phyloP scores from a whole-genome alignment of 257 asterid species.

The Nicotiana attenuata region DNA sequence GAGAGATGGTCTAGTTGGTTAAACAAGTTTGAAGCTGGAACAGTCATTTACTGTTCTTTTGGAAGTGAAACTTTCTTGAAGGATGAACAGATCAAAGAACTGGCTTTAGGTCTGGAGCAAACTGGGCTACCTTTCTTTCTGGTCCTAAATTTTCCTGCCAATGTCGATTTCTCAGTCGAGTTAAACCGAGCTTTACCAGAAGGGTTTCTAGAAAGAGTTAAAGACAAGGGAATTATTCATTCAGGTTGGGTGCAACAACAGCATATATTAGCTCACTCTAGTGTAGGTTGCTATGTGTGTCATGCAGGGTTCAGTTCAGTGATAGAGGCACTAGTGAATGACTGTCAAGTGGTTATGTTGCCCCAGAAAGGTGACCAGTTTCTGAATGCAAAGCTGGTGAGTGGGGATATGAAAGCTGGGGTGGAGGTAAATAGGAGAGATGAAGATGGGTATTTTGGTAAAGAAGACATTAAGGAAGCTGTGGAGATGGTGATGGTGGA shows the following conservation, averaged over 20 bases:
- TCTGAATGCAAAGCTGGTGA: conserved; percentile 36
- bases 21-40: conserved; percentile 18
- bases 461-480: conserved; percentile 32
- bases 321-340: conserved; percentile 43
- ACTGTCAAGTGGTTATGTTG: conserved; percentile 46
- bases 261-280: conserved; percentile 38
- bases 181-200: conserved; percentile 34
- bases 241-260: conserved; percentile 63
- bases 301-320: conserved; percentile 59
- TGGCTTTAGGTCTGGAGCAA: conserved; percentile 43
- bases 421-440: conserved; percentile 51
- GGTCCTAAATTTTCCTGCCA: conserved; percentile 40
- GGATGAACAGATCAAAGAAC: conserved; percentile 30
- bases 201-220: conserved; percentile 37
- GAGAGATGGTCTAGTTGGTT: conserved; percentile 35
- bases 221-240: conserved; percentile 30
- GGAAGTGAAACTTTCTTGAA: conserved; percentile 60
- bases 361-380: conserved; percentile 43
- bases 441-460: conserved; percentile 47
- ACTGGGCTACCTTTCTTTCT: conserved; percentile 40
- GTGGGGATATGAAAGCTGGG: conserved; percentile 39
- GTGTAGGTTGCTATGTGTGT: conserved; percentile 40
- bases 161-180: conserved; percentile 17
- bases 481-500: conserved; percentile 24
- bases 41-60: conserved; percentile 44